These are phyloP conservation scores for Cajanus cajan DNA, from an alignment of 306 rosid species.

Conservation along the genomic window DNA sequence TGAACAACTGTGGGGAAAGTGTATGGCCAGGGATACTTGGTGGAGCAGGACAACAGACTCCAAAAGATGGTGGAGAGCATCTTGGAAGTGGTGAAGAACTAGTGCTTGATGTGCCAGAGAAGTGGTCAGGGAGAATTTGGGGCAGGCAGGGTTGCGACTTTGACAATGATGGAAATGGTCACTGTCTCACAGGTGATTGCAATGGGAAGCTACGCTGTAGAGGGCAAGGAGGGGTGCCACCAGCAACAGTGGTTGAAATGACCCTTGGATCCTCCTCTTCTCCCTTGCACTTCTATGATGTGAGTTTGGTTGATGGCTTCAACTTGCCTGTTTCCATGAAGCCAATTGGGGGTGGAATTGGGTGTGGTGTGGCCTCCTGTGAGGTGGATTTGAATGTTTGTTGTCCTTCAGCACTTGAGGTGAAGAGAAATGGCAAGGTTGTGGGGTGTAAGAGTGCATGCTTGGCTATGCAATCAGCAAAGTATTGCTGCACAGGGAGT, in stretches of 20 bases:
- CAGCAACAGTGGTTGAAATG: conserved; percentile 94
- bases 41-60: conserved; percentile 71
- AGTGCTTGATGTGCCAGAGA: conserved; percentile 63
- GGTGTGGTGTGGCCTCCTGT: conserved; percentile 89
- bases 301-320: conserved; percentile 92
- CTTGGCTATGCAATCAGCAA: conserved; percentile 93
- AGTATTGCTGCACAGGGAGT: conserved; percentile 88
- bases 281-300: conserved; percentile 86
- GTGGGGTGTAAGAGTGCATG: conserved; percentile 98
- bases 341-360: conserved; percentile 86
- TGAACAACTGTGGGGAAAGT: conserved; percentile 82
- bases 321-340: conserved; percentile 94
- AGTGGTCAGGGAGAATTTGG: conserved; percentile 98
- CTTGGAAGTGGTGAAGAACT: conserved; percentile 77
- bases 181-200: conserved; percentile 79
- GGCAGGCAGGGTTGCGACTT: conserved; percentile 88
- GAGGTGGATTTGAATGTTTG: conserved; percentile 88
- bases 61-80: conserved; percentile 75
- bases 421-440: conserved; percentile 63
- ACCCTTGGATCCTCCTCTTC: conserved; percentile 88
- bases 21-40: conserved; percentile 97
- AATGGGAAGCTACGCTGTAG: conserved; percentile 54
- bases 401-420: conserved; percentile 90
- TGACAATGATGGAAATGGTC: conserved; percentile 61
- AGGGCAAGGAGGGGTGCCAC: conserved; percentile 76